Conservation (phyloP, 352 stramenopile species). For the Pythium chondricola region DNA sequence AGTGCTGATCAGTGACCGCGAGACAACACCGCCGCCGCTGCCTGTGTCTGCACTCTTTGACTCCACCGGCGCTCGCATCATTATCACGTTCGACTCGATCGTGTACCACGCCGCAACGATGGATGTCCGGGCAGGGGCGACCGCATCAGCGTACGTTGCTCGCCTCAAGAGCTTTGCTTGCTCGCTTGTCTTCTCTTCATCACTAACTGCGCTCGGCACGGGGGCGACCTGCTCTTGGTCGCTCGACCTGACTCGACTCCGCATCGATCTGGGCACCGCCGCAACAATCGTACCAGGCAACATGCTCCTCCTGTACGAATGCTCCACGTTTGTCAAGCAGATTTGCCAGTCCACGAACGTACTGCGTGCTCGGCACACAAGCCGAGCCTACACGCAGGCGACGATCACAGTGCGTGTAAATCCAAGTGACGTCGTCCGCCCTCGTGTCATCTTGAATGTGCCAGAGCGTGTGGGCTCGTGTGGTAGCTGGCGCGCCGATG, state of each 20-base stretch:
- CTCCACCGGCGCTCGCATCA: slow-evolving; percentile 37
- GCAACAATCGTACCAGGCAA: slow-evolving; percentile 37
- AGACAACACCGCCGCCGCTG: slow-evolving; percentile 51
- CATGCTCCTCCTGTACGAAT: slow-evolving; percentile 47
- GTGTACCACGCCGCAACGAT: slow-evolving; percentile 69
- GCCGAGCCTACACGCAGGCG: slow-evolving; percentile 51
- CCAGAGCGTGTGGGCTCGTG: slow-evolving; percentile 60
- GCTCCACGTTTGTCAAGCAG: slow-evolving; percentile 32
- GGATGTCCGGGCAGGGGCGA: slow-evolving; percentile 19
- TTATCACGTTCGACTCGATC: slow-evolving; percentile 53
- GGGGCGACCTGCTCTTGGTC: slow-evolving; percentile 44
- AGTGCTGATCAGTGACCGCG: slow-evolving; percentile 56
- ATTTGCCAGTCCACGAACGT: slow-evolving; percentile 40
- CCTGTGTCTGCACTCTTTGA: slow-evolving; percentile 46
- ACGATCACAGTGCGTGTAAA: slow-evolving; percentile 25
- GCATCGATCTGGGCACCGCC: slow-evolving; percentile 34
- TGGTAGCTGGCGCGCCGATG: slow-evolving; percentile 43
- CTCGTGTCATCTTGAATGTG: slow-evolving; percentile 33
- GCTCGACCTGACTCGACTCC: slow-evolving; percentile 36
- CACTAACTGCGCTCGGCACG: slow-evolving; percentile 31
- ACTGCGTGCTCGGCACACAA: slow-evolving; percentile 38
- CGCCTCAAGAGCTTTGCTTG: slow-evolving; percentile 31
- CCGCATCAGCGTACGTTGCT: slow-evolving; percentile 6
- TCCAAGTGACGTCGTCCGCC: slow-evolving; percentile 27
- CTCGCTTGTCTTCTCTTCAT: slow-evolving; percentile 48